Evolutionary conservation across 805 yeast genomes (phyloP).

Genomic region (Teunomyces panamensis): DNA sequence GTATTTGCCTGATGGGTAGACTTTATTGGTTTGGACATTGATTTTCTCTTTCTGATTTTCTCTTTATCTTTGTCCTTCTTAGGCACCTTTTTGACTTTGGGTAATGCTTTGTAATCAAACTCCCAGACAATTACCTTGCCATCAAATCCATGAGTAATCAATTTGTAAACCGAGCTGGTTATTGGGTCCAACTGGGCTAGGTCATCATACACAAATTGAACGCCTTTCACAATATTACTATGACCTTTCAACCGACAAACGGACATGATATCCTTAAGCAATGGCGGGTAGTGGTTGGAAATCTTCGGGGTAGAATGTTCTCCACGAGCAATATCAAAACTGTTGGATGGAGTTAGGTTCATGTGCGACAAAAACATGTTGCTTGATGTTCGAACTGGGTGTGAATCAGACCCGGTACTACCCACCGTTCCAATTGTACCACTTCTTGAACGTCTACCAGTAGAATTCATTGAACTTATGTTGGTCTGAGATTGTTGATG

Average conservation of each 20-base stretch:
- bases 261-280: constrained; percentile 34
- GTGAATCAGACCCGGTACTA: constrained; percentile 20
- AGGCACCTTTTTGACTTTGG: background rate
- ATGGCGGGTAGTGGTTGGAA: constrained; percentile 22
- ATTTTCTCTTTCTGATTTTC: background rate
- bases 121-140: constrained; percentile 44
- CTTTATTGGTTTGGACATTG: background rate
- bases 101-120: constrained; percentile 39
- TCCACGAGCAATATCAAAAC: constrained; percentile 18
- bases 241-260: constrained; percentile 40
- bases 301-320: constrained; percentile 7
- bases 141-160: constrained; percentile 39
- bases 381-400: constrained; percentile 8
- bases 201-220: constrained; percentile 22
- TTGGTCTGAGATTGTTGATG: constrained; percentile 10
- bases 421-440: constrained; percentile 39
- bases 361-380: constrained; percentile 20
- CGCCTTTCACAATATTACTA: constrained; percentile 31
- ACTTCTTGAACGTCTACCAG: constrained; percentile 36
- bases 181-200: background rate
- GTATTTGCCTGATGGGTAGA: background rate
- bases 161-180: constrained; percentile 23
- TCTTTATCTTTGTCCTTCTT: constrained; percentile 3
- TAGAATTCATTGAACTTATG: constrained; percentile 5
- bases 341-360: constrained; percentile 20